Evolutionary conservation across 495 filamentous ascomycete genomes (phyloP), one percentile per base, ranked within the genome.

Genomic region (Gamarada debralockiae): DNA sequence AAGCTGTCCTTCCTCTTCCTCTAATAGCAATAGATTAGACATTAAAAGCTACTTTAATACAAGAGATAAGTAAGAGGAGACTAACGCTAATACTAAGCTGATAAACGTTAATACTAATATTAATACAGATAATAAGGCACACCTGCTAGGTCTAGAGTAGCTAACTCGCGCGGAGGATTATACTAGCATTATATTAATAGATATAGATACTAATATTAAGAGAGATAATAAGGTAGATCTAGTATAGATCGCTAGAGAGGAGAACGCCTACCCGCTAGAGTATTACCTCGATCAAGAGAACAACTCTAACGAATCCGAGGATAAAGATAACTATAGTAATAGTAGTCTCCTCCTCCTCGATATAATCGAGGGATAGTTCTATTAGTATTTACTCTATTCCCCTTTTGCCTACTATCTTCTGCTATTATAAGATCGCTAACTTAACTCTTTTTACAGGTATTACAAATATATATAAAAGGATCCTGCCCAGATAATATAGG

Each of bases 271-370:
- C 48, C 50, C 60, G 31, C 63, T 57, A 39, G 59, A 72, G 54
- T 72, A 67, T 52, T 70, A 72, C 50, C 61, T 69, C 37, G 44
- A 67, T 45, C 48, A 66, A 58, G 62, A 68, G 41, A 29, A 44
- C 17, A 60, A 69, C 60, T 68, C 65, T 46, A 56, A 72, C 48
- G 58, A 71, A 62, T 60, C 65, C 2, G 48, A 60, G 41, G 67
- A 70, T 56, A 61, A 55, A 23, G 33, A 70, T 57, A 58, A 72
- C 43, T 63, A 70, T 50, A 70, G 70, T 59, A 55, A 58, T 3
- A 57, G 65, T 53, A 58, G 62, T 27, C 56, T 56, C 36, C 48
- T 48, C 47, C 63, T 68, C 24, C 65, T 69, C 12, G 40, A 68
- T 48, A 49, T 48, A 21, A 55, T 55, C 15, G 36, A 55, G 52